Conservation (phyloP, 2,329 filamentous ascomycete species). For the Aureobasidium pullulans region DNA sequence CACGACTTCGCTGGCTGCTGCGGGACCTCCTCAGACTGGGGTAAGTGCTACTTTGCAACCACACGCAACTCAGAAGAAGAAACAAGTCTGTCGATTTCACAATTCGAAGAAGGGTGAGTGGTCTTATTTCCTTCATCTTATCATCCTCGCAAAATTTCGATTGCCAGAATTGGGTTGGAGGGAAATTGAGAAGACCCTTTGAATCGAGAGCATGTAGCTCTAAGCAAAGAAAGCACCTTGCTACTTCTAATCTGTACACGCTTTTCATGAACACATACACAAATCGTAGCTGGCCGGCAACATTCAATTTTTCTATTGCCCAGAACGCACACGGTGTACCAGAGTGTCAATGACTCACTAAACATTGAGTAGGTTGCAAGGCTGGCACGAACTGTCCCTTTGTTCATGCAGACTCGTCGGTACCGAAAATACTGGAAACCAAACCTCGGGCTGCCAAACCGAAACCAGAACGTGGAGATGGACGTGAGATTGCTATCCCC, state of each 20-base stretch:
- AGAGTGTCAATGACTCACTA: neutral
- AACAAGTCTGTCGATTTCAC: slow-evolving; percentile 32
- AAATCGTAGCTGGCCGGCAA: too few relatives aligned
- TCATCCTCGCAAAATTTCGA: neutral
- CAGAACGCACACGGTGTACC: neutral
- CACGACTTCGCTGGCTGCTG: slow-evolving; percentile 21
- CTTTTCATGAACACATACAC: too few relatives aligned
- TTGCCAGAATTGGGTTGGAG: too few relatives aligned
- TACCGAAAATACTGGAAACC: neutral
- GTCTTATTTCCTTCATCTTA: slow-evolving; percentile 11
- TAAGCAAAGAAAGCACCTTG: too few relatives aligned
- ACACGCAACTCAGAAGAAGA: slow-evolving; percentile 12
- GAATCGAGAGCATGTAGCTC: too few relatives aligned
- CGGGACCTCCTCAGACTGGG: slow-evolving; percentile 27
- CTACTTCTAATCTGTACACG: too few relatives aligned
- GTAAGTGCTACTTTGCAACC: slow-evolving; percentile 15
- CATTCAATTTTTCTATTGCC: too few relatives aligned
- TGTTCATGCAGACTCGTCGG: slow-evolving; percentile 32
- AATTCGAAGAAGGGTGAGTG: slow-evolving; percentile 33
- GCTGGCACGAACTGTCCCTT: slow-evolving; percentile 46
- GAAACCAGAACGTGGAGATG: neutral
- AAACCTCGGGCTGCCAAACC: neutral
- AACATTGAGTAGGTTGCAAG: slow-evolving; percentile 39
- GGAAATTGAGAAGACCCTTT: too few relatives aligned
- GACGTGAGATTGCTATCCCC: neutral